Base-by-base conservation (phyloP, 495 filamentous ascomycete species). In the Cercophora sp. region DNA sequence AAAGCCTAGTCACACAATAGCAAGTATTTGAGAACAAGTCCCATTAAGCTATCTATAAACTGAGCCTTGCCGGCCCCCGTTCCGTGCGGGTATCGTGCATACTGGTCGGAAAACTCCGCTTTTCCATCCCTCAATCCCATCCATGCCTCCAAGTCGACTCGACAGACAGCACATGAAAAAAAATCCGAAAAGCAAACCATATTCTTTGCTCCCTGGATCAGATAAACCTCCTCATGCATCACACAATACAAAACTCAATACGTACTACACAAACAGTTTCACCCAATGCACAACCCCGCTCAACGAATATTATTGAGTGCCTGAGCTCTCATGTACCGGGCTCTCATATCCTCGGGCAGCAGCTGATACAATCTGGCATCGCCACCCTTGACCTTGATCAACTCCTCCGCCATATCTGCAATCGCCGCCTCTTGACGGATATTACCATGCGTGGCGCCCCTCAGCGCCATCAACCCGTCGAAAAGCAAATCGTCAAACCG, bases 401-500 rank as follows among this genome's bases (percentile, higher is more conserved):
- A 24, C 31, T 63, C 63, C 61, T 88, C 88, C 42, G 89, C 91
- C 62, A 83, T 86, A 65, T 96, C 86, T 61, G 87, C 82, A 36
- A 94, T 73, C n/a, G 78, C 81, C 57, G 83, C 79, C 46, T 81
- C 75, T 48, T 79, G 76, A 48, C 54, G 51, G 53, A 78, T 25
- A 68, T 74, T 55, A 54, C 76, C 64, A 68, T 76, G 56, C 69
- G 70, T 75, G 46, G 74, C 76, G 40, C 79, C 77, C 48, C 82
- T 74, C 70, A 89, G 79, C 22, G 76, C 75, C 2, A 80, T 79
- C 31, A 95, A 71, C 13, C 84, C 80, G 41, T 79, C 75, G 9
- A 85, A 70, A 46, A 96, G 66, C 44, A 82, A 74, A 26, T 74
- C 75, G 18, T 88, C 62, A 9, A 83, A 65, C 55, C 63, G 70